Conservation (phyloP, 257 asterid genomes). For the Paulownia fortunei region DNA sequence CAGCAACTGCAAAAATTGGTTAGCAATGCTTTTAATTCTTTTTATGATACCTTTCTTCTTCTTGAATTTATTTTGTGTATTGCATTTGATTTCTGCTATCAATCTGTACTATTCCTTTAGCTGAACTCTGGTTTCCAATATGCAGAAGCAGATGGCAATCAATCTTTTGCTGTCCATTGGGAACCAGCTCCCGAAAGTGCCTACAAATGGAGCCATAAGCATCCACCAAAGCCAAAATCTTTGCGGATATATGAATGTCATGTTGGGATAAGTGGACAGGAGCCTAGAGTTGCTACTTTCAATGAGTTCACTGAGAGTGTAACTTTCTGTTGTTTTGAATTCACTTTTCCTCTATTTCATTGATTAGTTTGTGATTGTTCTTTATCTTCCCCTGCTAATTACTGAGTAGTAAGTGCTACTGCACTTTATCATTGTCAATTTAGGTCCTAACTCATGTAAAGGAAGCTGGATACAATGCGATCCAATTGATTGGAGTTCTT, state of each 20-base stretch:
- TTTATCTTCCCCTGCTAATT: conserved; percentile 24
- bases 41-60: conserved; percentile 4
- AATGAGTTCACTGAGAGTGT: conserved; percentile 71
- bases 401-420: conserved; percentile 25
- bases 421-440: conserved; percentile 22
- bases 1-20: conserved; percentile 6
- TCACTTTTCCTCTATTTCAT: conserved; percentile 5
- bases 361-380: conserved; percentile 11
- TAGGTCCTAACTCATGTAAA: conserved; percentile 92
- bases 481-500: conserved; percentile 86
- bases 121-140: conserved; percentile 32
- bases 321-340: conserved; percentile 34
- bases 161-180: conserved; percentile 93
- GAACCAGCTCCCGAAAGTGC: conserved; percentile 90
- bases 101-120: not conserved
- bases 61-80: conserved; percentile 11
- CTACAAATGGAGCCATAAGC: conserved; percentile 81
- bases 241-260: conserved; percentile 96
- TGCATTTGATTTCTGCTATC: conserved; percentile 23
- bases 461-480: conserved; percentile 93
- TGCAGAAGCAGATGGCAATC: conserved; percentile 77
- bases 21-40: not conserved
- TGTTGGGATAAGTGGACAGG: conserved; percentile 89
- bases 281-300: conserved; percentile 73
- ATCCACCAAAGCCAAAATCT: conserved; percentile 77